A percentile compares a stretch with the other conserved stretches of the same genome.
Evolutionary conservation across 164 flowering plant genomes (phyloP).

Genomic region (Berberis thunbergii): DNA sequence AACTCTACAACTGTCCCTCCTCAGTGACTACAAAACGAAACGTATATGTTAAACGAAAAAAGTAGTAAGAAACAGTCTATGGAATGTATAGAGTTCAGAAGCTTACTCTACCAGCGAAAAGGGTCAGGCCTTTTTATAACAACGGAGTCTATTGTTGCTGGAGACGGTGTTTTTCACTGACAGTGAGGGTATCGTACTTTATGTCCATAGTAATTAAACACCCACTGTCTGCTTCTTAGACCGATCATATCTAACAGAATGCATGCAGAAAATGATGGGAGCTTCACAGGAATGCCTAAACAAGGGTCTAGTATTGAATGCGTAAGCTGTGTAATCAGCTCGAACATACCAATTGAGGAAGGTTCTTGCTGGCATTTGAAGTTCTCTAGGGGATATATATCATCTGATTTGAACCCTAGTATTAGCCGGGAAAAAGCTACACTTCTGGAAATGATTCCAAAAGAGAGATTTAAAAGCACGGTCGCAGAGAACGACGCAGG

Average conservation of each 20-base stretch:
- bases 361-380: constrained; percentile 43
- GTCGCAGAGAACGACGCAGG: no score
- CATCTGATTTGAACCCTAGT: no score
- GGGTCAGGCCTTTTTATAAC: constrained; percentile 53
- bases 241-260: constrained; percentile 19
- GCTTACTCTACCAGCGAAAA: constrained; percentile 57
- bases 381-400: constrained; percentile 35
- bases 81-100: no score
- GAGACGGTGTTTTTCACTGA: constrained; percentile 62
- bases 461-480: no score
- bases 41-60: no score
- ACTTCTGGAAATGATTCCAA: no score
- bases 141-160: constrained; percentile 38
- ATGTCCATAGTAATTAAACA: constrained; percentile 9
- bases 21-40: constrained; percentile 54
- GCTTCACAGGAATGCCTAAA: constrained; percentile 32
- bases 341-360: constrained; percentile 43
- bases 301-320: constrained; percentile 47
- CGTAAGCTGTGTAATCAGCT: constrained; percentile 24
- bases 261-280: constrained; percentile 31
- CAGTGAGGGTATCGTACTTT: constrained; percentile 24
- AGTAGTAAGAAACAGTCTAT: no score
- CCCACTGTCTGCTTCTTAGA: constrained; percentile 13
- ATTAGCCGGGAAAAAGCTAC: no score
- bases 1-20: constrained; percentile 79